Conservation (phyloP, 345 rosid species). For the Trapa bicornis region DNA sequence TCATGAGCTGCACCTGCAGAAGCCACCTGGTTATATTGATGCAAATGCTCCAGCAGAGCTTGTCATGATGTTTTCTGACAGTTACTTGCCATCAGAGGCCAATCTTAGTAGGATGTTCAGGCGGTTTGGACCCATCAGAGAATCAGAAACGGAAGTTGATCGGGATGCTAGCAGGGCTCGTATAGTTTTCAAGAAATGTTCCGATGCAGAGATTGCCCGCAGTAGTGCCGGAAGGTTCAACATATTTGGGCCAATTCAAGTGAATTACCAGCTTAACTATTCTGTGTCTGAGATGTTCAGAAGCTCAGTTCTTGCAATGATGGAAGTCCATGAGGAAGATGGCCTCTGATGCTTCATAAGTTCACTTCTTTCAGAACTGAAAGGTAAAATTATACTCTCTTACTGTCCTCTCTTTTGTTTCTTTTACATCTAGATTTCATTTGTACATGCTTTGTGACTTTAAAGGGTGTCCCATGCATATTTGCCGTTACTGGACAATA, state of each 20-base stretch:
- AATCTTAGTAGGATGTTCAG: slow-evolving; percentile 55
- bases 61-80: slow-evolving; percentile 62
- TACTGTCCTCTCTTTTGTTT: no score
- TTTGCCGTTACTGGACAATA: not conserved
- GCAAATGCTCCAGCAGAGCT: slow-evolving; percentile 78
- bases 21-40: slow-evolving; percentile 38
- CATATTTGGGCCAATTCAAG: slow-evolving; percentile 50
- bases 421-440: no score
- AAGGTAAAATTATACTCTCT: no score
- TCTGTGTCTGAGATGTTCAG: slow-evolving; percentile 49
- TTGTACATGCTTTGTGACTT: no score
- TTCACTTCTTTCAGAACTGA: no score
- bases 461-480: no score
- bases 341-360: no score
- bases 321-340: slow-evolving; percentile 5
- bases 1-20: slow-evolving; percentile 23
- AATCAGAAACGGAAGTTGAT: slow-evolving; percentile 68
- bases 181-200: slow-evolving; percentile 57
- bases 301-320: slow-evolving; percentile 12
- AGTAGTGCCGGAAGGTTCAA: slow-evolving; percentile 63
- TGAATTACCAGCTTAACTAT: slow-evolving; percentile 63
- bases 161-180: slow-evolving; percentile 61
- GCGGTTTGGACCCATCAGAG: slow-evolving; percentile 70
- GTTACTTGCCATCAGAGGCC: slow-evolving; percentile 55
- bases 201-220: slow-evolving; percentile 71